Evolutionary conservation across 176 grass and related monocot species (phyloP).

Genomic region (Oryza punctata): DNA sequence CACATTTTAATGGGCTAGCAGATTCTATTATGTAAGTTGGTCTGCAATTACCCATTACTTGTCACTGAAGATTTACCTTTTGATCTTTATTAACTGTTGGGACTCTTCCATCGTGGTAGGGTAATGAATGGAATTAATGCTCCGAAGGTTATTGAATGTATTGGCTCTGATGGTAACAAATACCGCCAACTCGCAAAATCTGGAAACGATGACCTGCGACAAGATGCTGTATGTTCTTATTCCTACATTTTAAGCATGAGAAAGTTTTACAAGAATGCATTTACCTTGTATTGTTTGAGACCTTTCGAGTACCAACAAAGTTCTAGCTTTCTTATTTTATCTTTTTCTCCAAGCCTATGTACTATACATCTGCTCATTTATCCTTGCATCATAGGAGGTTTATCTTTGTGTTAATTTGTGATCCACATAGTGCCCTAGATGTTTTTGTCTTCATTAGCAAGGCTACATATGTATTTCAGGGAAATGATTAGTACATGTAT

Average conservation of each 20-base stretch:
- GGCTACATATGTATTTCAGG: neutral
- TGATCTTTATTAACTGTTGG: conserved; percentile 37
- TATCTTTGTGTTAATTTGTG: conserved; percentile 5
- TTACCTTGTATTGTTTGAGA: conserved; percentile 13
- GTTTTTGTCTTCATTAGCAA: neutral
- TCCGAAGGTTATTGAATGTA: conserved; percentile 87
- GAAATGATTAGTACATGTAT: neutral
- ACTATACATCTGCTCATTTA: neutral
- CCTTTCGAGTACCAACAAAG: neutral
- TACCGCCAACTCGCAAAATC: conserved; percentile 98
- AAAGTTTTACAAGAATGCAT: conserved; percentile 2
- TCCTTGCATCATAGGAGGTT: neutral
- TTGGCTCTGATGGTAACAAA: conserved; percentile 84
- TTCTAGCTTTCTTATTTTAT: neutral
- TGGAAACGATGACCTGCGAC: conserved; percentile 95
- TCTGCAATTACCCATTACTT: conserved; percentile 33
- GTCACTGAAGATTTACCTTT: conserved; percentile 20
- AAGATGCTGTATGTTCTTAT: conserved; percentile 83
- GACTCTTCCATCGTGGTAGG: conserved; percentile 48
- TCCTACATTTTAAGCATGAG: conserved; percentile 30
- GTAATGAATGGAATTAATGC: conserved; percentile 98
- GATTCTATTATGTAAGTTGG: conserved; percentile 83
- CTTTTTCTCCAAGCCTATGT: neutral
- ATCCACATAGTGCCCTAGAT: neutral
- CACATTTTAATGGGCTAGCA: conserved; percentile 78